These are phyloP conservation scores for Anisogramma anomala DNA, from an alignment of 2,329 filamentous ascomycete genomes.

Conservation along the genomic window DNA sequence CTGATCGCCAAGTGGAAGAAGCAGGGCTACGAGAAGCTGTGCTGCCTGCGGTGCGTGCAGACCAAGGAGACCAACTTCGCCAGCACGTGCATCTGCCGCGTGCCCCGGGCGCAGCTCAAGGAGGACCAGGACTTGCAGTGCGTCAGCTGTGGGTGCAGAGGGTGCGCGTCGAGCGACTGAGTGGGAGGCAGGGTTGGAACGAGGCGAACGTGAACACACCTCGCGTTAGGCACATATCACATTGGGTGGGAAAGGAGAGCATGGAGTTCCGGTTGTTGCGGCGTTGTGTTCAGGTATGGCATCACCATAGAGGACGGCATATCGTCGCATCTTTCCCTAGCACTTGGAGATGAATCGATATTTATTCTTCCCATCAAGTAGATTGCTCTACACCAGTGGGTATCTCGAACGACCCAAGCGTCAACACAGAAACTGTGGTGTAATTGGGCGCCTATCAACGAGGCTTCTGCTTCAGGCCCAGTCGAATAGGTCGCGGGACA, in stretches of 20 bases:
- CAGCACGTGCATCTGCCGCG: constrained; percentile 91
- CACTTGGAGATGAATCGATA: constrained; percentile 8
- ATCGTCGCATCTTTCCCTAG: constrained; percentile 1
- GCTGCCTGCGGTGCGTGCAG: constrained; percentile 90
- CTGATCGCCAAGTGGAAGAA: constrained; percentile 99
- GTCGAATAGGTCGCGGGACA: constrained; percentile 54
- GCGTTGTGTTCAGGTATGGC: constrained; percentile 7
- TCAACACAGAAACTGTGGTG: background rate
- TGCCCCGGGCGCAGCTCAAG: constrained; percentile 80
- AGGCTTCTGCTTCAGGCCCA: constrained; percentile 44
- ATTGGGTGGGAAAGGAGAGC: background rate
- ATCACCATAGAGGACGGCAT: constrained; percentile 2
- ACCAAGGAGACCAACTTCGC: constrained; percentile 99
- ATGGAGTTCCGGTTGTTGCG: constrained; percentile 10
- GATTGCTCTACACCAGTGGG: constrained; percentile 5
- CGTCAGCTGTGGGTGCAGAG: constrained; percentile 86
- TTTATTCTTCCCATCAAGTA: constrained; percentile 10
- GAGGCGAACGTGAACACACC: background rate
- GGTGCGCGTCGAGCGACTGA: constrained; percentile 77
- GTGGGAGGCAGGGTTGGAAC: background rate
- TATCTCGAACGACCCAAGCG: constrained; percentile 6
- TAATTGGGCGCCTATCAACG: constrained; percentile 26
- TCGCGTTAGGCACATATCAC: background rate
- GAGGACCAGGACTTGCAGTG: constrained; percentile 86
- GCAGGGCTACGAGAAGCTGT: constrained; percentile 96